Evolutionary conservation across 192 early-diverging fungal species (phyloP).

Genomic region (Coemansia sp.): DNA sequence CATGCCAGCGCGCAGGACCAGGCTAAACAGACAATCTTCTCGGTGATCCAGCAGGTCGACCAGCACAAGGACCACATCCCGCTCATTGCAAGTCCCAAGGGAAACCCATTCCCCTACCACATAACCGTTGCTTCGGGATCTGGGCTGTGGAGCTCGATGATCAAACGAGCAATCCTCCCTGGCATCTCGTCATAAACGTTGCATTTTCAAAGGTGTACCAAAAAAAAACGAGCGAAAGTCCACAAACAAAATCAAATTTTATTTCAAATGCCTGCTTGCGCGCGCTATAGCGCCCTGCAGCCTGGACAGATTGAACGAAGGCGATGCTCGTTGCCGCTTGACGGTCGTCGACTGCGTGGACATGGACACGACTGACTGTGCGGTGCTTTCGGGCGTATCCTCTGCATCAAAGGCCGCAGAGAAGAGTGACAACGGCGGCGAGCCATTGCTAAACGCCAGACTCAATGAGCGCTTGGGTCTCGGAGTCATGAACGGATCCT

Average conservation of each 20-base stretch:
- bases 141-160: constrained; percentile 51
- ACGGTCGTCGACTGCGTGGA: constrained; percentile 14
- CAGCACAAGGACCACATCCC: constrained; percentile 50
- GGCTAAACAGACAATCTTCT: constrained; percentile 28
- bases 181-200: constrained; percentile 10
- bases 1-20: constrained; percentile 33
- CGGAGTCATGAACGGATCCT: constrained; percentile 20
- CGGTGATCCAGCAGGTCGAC: constrained; percentile 39
- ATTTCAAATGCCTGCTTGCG: constrained; percentile 34
- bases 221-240: not conserved
- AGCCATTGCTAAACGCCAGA: constrained; percentile 20
- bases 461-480: constrained; percentile 26
- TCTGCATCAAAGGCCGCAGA: constrained; percentile 6
- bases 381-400: constrained; percentile 13
- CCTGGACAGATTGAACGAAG: constrained; percentile 18
- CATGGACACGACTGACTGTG: constrained; percentile 20
- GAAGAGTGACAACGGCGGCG: constrained; percentile 14
- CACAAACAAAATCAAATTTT: not conserved
- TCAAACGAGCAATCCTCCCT: constrained; percentile 48
- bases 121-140: constrained; percentile 35
- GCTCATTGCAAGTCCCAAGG: constrained; percentile 33
- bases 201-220: not conserved
- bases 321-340: constrained; percentile 23
- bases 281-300: constrained; percentile 43
- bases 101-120: constrained; percentile 50